Base-by-base conservation (phyloP, 257 asterid species). In the Leptodermis oblonga region DNA sequence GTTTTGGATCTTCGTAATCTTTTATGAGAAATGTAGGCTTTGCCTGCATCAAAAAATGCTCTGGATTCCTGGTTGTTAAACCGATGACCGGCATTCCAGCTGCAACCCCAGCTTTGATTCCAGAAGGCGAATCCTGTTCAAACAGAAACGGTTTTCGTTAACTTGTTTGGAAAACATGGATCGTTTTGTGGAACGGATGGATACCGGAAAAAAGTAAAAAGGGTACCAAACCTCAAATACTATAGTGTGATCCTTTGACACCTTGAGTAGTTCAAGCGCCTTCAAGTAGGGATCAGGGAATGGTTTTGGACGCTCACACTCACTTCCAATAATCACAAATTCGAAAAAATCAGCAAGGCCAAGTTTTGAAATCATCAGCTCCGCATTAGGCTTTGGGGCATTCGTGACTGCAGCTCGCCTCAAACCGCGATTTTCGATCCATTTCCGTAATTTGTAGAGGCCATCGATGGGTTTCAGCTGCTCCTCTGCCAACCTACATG, bases 331-430 rank as follows among this genome's bases (percentile, higher is more conserved):
- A 42, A 93, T 81, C 43, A 93, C 74, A 26, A 82, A 74, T 2
- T 86, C 84, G 65, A 93, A 93, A 85, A 93, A 93, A 69, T 85
- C 96, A 11, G 95, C 66, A 13, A 93, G 92, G 69, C 97, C 99
- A 61, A 93, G 96, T 80, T 79, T 28, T 60, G 95, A 84, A 73
- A 93, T 81, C 79, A 93, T 85, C 83, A 88, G 54, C 73, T 90
- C 96, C 30, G 96, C 99, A 78, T 93, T 93, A 62, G 76, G 88
- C 78, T 77, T 86, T 26, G 98, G 98, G 43, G 97, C 96, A 56
- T 93, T 93, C 23, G 97, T 93, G 18, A 93, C 98, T 65, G 98
- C 98, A 80, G 92, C 98, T 39, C 97, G 85, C 75, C 83, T 93
- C 85, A 93, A 63, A 22, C 96, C 96, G 58, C 75, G 96, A 70